These are phyloP conservation scores for Tetradesmus obliquus DNA, from an alignment of 139 green algal species.

Conservation along the genomic window DNA sequence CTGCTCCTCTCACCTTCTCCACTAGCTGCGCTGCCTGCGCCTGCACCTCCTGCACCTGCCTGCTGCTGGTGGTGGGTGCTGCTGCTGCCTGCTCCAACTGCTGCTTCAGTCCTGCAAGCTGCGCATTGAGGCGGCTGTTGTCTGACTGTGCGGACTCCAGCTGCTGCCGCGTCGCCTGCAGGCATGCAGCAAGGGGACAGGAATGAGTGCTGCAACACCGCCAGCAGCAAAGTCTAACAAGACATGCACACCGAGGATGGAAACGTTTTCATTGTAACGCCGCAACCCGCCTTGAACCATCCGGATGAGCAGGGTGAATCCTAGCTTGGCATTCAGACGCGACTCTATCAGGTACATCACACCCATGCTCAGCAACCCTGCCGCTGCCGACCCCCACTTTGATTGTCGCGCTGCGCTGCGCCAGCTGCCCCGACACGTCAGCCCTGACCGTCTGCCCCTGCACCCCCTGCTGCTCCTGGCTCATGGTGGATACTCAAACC, in stretches of 20 bases:
- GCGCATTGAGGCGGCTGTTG: neutral
- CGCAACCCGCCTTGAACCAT: no score
- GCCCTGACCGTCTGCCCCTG: no score
- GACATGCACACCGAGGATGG: neutral
- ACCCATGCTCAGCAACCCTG: no score
- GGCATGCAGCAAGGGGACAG: neutral
- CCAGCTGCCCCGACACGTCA: no score
- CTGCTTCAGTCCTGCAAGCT: constrained; percentile 26
- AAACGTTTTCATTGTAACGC: no score
- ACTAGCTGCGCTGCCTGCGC: neutral
- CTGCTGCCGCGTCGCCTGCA: constrained; percentile 5
- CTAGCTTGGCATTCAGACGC: no score
- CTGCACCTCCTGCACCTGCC: constrained; percentile 7
- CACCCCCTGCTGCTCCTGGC: no score
- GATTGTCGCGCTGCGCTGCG: no score
- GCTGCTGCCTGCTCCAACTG: constrained; percentile 18
- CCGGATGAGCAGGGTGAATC: no score
- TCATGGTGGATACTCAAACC: no score
- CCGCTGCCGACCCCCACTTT: no score
- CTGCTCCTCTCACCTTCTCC: neutral
- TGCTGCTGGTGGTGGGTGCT: neutral
- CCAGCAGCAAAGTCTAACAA: neutral
- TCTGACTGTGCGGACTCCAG: constrained; percentile 6
- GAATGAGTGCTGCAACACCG: neutral
- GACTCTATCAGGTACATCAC: no score